A percentile compares a stretch with the other conserved stretches of the same genome.
These are phyloP conservation scores for Vitis amurensis DNA, from an alignment of 164 flowering plant species.

Conservation along the genomic window DNA sequence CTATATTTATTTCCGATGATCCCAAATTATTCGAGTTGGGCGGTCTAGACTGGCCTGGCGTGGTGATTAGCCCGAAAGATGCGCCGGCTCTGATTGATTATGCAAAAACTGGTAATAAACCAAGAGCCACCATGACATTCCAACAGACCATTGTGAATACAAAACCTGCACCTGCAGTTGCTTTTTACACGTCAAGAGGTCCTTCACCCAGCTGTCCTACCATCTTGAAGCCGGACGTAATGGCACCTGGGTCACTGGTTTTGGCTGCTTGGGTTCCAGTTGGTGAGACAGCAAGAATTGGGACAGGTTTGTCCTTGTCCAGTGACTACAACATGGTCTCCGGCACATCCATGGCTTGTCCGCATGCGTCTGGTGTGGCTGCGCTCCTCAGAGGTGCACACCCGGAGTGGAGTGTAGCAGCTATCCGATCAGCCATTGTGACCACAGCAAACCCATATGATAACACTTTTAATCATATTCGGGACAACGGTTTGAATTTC, in stretches of 20 bases:
- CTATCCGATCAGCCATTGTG: slow-evolving; percentile 53
- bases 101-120: too few species aligned
- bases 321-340: slow-evolving; percentile 28
- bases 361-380: slow-evolving; percentile 49
- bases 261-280: slow-evolving; percentile 46
- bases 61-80: slow-evolving; percentile 27
- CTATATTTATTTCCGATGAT: slow-evolving; percentile 35
- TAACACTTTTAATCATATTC: slow-evolving; percentile 26
- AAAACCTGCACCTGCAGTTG: slow-evolving; percentile 48
- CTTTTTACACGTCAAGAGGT: slow-evolving; percentile 52
- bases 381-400: slow-evolving; percentile 44
- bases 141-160: slow-evolving; percentile 41
- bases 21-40: neutral
- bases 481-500: slow-evolving; percentile 15
- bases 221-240: slow-evolving; percentile 53
- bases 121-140: slow-evolving; percentile 16
- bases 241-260: slow-evolving; percentile 63
- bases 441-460: slow-evolving; percentile 43
- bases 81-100: neutral
- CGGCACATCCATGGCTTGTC: slow-evolving; percentile 57
- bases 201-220: slow-evolving; percentile 40
- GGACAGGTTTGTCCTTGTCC: slow-evolving; percentile 16
- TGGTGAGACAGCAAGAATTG: neutral
- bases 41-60: slow-evolving; percentile 21
- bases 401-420: slow-evolving; percentile 47